Base-by-base conservation (phyloP, 768 basidiomycete genomes). In the Trametes sanguinea region DNA sequence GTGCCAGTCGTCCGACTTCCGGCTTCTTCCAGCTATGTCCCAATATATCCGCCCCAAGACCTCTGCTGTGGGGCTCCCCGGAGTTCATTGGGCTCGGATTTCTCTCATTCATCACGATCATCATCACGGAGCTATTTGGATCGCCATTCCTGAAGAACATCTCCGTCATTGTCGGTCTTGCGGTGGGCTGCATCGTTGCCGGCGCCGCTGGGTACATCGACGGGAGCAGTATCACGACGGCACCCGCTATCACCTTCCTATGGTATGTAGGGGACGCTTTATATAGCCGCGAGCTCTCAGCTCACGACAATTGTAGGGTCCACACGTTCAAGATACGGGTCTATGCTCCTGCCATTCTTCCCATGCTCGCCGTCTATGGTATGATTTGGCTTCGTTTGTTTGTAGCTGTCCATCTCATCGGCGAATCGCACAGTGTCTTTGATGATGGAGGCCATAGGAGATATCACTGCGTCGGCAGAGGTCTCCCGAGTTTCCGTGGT, bases 41-140 rank as follows among this genome's bases (percentile, higher is more conserved):
- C 0, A 86, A 81, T 11, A 89, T 86, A 50, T 73, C 75, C 33
- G 89, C 90, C 7, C 90, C 90, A 3, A 77, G 84, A 2, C 85
- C 92, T 0, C 81, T 89, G 30, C 86, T 80, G 75, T 94, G 90
- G 89, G 92, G 90, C 8, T 87, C 87, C 0, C 87, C 92, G 0
- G 82, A 92, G 69, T 92, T 91, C 75, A 88, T 94, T 50, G 92
- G 93, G 3, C 83, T 95, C 29, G 93, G 93, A 0, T 94, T 95
- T 80, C 78, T 94, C 32, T 88, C 87, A 0, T 94, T 94, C 74
- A 68, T 85, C 51, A 79, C 83, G 9, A 93, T 93, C 67, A 82
- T 94, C 67, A 71, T 94, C 30, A 88, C 88, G 0, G 92, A 95
- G 71, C 74, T 94, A 17, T 91, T 93, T 65, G 93, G 92, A 6